A percentile compares a stretch with the other conserved stretches of the same genome.
Evolutionary conservation across 345 rosid genomes (phyloP).

Genomic region (Angophora floribunda): DNA sequence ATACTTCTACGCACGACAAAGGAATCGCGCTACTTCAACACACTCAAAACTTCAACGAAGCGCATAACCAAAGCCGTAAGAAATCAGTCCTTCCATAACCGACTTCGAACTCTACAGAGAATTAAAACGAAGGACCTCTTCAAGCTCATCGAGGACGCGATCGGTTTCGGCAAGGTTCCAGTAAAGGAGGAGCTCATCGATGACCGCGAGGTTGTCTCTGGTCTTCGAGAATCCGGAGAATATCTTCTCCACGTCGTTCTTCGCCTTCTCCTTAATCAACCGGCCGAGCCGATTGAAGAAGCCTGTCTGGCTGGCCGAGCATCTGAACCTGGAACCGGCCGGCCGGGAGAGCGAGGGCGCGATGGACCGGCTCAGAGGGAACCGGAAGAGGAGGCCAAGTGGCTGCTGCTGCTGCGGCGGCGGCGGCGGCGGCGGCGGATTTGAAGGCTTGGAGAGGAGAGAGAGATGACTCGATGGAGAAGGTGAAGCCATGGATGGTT

Average conservation of each 20-base stretch:
- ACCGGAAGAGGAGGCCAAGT: conserved; percentile 1
- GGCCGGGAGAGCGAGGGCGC: conserved; percentile 2
- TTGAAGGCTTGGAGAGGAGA: conserved; percentile 22
- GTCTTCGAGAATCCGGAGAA: conserved; percentile 92
- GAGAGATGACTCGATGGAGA: conserved; percentile 37
- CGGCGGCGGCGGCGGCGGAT: not conserved
- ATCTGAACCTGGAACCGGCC: conserved; percentile 23
- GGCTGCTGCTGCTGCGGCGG: not conserved
- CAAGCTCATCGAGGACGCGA: conserved; percentile 85
- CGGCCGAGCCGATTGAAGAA: conserved; percentile 88
- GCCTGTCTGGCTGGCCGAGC: conserved; percentile 73
- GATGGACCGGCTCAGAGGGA: conserved; percentile 1
- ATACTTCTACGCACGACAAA: not conserved
- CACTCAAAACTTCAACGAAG: not conserved
- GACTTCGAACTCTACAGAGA: not conserved
- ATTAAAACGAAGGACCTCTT: conserved; percentile 45
- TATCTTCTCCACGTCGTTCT: conserved; percentile 86
- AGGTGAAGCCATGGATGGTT: conserved; percentile 4
- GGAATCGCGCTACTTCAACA: not conserved
- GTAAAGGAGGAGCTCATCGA: conserved; percentile 85
- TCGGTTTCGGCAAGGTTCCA: conserved; percentile 96
- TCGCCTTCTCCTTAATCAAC: conserved; percentile 84
- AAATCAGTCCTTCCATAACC: not conserved
- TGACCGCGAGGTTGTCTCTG: conserved; percentile 82
- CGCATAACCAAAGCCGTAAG: not conserved